Evolutionary conservation across 345 rosid genomes (phyloP).

Genomic region (Reutealis trisperma): DNA sequence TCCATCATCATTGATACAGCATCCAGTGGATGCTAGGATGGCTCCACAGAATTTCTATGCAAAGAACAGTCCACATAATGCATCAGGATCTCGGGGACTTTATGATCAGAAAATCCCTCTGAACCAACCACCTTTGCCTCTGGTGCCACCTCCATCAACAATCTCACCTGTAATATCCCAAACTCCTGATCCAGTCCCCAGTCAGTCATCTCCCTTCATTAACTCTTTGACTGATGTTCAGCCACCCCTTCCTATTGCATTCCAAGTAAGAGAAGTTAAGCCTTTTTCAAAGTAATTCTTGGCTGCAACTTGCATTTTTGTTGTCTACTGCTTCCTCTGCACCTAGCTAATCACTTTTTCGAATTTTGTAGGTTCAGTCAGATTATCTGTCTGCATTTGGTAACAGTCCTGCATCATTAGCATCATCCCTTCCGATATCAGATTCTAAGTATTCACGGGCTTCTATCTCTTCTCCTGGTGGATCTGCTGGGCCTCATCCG

Average conservation of each 20-base stretch:
- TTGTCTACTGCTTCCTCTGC: neutral
- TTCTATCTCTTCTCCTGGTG: slow-evolving; percentile 57
- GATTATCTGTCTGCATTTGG: slow-evolving; percentile 47
- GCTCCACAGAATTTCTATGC: slow-evolving; percentile 58
- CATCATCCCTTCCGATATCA: slow-evolving; percentile 35
- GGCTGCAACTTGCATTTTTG: neutral
- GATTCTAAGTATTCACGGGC: slow-evolving; percentile 47
- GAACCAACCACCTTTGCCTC: slow-evolving; percentile 92
- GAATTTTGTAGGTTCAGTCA: slow-evolving; percentile 53
- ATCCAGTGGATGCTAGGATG: slow-evolving; percentile 58
- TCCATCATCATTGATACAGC: slow-evolving; percentile 6
- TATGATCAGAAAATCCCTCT: slow-evolving; percentile 65
- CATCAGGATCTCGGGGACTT: slow-evolving; percentile 59
- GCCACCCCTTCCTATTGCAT: slow-evolving; percentile 34
- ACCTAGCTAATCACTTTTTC: slow-evolving; percentile 4
- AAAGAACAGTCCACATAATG: slow-evolving; percentile 65
- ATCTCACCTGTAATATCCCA: slow-evolving; percentile 53
- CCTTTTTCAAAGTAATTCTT: neutral
- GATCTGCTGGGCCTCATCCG: slow-evolving; percentile 74
- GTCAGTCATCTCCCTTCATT: slow-evolving; percentile 53
- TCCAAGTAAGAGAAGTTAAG: slow-evolving; percentile 39
- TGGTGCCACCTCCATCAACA: slow-evolving; percentile 75
- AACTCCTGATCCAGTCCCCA: slow-evolving; percentile 47
- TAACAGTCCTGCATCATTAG: slow-evolving; percentile 33
- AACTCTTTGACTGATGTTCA: slow-evolving; percentile 42